phyloP scores from a whole-genome alignment of 345 rosid genomes.

The Brassica rapa region DNA sequence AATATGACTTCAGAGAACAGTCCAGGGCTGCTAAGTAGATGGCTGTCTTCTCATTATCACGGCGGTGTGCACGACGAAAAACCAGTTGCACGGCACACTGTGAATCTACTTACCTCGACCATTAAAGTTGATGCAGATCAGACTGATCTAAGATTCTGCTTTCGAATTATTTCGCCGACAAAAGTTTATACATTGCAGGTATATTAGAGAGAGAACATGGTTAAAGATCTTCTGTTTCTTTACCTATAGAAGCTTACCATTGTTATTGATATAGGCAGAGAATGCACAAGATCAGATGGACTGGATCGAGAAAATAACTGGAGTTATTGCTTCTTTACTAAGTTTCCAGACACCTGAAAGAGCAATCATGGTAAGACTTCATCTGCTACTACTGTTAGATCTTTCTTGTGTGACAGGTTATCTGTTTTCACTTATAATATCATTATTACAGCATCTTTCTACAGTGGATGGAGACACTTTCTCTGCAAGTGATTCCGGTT shows the following conservation, averaged over 20 bases:
- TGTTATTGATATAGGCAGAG: conserved; percentile 63
- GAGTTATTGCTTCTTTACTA: conserved; percentile 69
- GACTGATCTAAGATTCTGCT: conserved; percentile 82
- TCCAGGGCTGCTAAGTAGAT: conserved; percentile 68
- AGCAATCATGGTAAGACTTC: conserved; percentile 48
- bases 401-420: conserved; percentile 15
- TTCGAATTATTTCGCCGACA: conserved; percentile 68
- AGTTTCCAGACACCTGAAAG: conserved; percentile 62
- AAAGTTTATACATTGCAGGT: conserved; percentile 78
- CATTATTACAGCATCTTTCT: conserved; percentile 50
- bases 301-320: conserved; percentile 84
- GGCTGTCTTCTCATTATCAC: conserved; percentile 80
- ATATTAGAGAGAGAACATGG: conserved; percentile 19
- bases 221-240: background rate
- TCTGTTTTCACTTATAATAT: background rate
- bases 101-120: conserved; percentile 74
- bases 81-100: conserved; percentile 71
- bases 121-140: conserved; percentile 81
- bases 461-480: conserved; percentile 45
- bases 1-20: conserved; percentile 52
- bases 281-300: conserved; percentile 77
- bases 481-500: conserved; percentile 52
- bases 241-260: background rate
- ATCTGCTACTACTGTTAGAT: background rate
- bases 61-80: conserved; percentile 74